Evolutionary conservation across 1,284 basidiomycete species (phyloP), one percentile per base, ranked within the genome.

Genomic region (Irpex sp.): DNA sequence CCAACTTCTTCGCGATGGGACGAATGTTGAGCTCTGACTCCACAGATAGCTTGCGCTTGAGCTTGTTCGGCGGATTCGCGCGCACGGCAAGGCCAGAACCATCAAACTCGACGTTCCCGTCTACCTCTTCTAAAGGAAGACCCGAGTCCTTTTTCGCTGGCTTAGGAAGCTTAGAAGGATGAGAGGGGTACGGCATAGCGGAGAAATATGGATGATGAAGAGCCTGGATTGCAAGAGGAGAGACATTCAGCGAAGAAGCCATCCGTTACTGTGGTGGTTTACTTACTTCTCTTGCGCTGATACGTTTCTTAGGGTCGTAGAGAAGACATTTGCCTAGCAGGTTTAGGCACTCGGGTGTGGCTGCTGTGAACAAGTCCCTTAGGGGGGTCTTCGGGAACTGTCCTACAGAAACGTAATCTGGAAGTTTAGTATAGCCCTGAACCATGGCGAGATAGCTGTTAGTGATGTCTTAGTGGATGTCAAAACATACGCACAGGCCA

Each of bases 351-450:
- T 97, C 94, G 5, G 86, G 82, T 51, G 87, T 93, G 0, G 96
- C 93, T 1, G 96, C 96, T 0, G 93, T 91, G 76, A 99, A 96
- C 45, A 97, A 82, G 67, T 91, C 86, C 39, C 91, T 86, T 36
- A 97, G 79, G 14, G 90, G 90, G 54, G 89, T 85, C 69, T 89
- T 91, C 0, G 91, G 90, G 68, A 93, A 92, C 68, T 90, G 88
- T 59, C 90, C 90, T 21, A 93, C 86, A 7, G 88, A 82, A 6
- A 94, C 82, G 72, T 94, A 96, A 74, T 96, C 91, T 1, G 94
- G 93, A n/a, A 98, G 80, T 72, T 88, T 88, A 1, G 86, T 91
- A 74, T 96, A 90, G 12, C 93, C 93, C 94, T 96, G 56, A 64
- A 57, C 2, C 28, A 33, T 61, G 18, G 48, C 18, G 58, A 42